These are phyloP conservation scores for Coemansia sp. DNA, from an alignment of 192 early-diverging fungal genomes.

Conservation along the genomic window DNA sequence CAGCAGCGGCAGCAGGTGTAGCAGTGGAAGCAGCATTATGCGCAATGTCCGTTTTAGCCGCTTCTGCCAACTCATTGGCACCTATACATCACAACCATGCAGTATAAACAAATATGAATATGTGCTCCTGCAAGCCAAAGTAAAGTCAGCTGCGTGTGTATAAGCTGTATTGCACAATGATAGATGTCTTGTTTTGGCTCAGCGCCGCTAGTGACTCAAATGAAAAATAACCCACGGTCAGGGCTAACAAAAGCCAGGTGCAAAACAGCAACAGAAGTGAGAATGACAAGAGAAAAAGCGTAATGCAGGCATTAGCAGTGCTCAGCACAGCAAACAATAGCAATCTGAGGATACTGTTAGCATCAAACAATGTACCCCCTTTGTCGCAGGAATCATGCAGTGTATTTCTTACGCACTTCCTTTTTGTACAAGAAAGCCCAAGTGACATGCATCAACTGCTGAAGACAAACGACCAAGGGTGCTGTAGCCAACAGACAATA, in stretches of 20 bases:
- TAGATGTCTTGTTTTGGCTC: too few species aligned
- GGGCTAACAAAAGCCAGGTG: not conserved
- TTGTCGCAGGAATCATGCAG: not conserved
- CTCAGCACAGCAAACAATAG: not conserved
- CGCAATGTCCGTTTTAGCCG: too few species aligned
- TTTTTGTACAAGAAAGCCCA: not conserved
- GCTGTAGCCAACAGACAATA: not conserved
- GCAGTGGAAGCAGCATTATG: too few species aligned
- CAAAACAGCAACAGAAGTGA: not conserved
- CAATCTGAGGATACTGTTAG: not conserved
- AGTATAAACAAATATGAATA: too few species aligned
- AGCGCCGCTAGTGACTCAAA: not conserved
- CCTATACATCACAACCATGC: too few species aligned
- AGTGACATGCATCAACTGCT: not conserved
- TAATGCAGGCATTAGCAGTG: not conserved
- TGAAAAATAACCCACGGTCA: not conserved
- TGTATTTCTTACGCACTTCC: not conserved
- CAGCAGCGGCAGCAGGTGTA: too few species aligned
- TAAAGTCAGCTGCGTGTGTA: too few species aligned
- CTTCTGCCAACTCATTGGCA: too few species aligned
- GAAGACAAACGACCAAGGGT: not conserved
- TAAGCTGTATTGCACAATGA: too few species aligned
- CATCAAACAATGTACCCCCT: not conserved
- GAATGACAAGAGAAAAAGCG: not conserved
- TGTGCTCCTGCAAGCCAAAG: too few species aligned